phyloP scores from a whole-genome alignment of 257 asterid genomes.

The Solanum lycopersicoides region DNA sequence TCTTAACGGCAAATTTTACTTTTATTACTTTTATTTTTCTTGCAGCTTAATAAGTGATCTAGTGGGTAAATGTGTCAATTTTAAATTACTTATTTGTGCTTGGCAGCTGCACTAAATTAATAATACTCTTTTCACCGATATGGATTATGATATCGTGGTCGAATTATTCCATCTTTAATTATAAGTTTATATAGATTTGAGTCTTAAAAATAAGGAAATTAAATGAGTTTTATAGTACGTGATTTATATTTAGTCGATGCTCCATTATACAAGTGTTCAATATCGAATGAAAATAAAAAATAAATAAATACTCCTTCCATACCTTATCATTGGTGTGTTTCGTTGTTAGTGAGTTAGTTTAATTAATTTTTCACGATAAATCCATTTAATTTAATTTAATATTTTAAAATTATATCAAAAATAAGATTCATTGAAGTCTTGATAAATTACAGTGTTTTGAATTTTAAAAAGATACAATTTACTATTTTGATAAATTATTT shows the following conservation, averaged over 20 bases:
- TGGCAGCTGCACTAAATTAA: neutral
- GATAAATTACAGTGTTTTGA: neutral
- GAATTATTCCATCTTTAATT: too few relatives aligned
- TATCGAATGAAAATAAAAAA: neutral
- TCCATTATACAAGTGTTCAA: fast-evolving
- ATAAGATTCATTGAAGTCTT: too few relatives aligned
- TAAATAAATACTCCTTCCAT: neutral
- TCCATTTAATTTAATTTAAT: too few relatives aligned
- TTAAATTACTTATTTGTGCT: too few relatives aligned
- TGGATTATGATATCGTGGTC: fast-evolving
- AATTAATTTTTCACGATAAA: too few relatives aligned
- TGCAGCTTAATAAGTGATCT: neutral
- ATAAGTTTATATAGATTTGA: fast-evolving
- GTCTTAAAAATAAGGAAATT: too few relatives aligned
- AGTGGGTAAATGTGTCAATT: neutral
- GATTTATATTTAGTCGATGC: fast-evolving
- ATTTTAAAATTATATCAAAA: too few relatives aligned
- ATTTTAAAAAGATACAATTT: too few relatives aligned
- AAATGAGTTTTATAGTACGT: fast-evolving
- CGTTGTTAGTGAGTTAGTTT: neutral
- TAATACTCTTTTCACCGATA: neutral
- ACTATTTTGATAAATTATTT: too few relatives aligned
- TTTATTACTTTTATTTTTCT: neutral
- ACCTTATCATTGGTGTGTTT: neutral
- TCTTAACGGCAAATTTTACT: neutral